phyloP scores from a whole-genome alignment of 805 yeast species.

The Wickerhamiella shivajii region DNA sequence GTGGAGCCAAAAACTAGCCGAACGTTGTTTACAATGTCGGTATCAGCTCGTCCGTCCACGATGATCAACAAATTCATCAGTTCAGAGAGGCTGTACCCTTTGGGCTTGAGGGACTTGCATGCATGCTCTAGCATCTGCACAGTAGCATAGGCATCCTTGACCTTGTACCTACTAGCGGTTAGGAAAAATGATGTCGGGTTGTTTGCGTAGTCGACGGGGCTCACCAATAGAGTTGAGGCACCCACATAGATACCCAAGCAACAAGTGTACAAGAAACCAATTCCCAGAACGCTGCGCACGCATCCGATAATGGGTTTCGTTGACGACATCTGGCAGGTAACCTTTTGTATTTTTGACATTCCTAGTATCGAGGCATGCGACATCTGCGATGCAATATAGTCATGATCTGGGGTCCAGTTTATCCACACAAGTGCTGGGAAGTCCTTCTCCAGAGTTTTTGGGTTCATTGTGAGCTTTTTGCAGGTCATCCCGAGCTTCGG shows the following conservation, averaged over 20 bases:
- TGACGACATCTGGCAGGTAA: slow-evolving; percentile 72
- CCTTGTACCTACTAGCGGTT: slow-evolving; percentile 57
- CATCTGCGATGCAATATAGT: slow-evolving; percentile 38
- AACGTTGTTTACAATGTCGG: slow-evolving; percentile 38
- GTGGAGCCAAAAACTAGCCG: slow-evolving; percentile 50
- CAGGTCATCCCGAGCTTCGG: slow-evolving; percentile 19
- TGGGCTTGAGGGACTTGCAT: slow-evolving; percentile 41
- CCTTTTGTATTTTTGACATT: slow-evolving; percentile 77
- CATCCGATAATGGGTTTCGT: slow-evolving; percentile 68
- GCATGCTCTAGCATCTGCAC: slow-evolving; percentile 73
- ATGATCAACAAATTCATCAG: slow-evolving; percentile 76
- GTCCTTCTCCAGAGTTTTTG: slow-evolving; percentile 23
- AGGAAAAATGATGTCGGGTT: slow-evolving; percentile 60
- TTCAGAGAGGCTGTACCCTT: slow-evolving; percentile 43
- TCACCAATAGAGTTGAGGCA: slow-evolving; percentile 63
- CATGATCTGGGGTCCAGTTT: slow-evolving; percentile 57
- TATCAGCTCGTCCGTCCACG: slow-evolving; percentile 51
- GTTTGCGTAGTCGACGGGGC: slow-evolving; percentile 62
- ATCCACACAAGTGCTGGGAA: slow-evolving; percentile 50
- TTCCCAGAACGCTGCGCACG: slow-evolving; percentile 67
- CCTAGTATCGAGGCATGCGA: slow-evolving; percentile 55
- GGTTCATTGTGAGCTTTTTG: slow-evolving; percentile 16
- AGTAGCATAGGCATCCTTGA: slow-evolving; percentile 75
- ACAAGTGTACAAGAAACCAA: slow-evolving; percentile 81
- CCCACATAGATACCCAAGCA: slow-evolving; percentile 78